Base-by-base conservation (phyloP, 2,329 filamentous ascomycete genomes). In the Kalaharituber pfeilii region DNA sequence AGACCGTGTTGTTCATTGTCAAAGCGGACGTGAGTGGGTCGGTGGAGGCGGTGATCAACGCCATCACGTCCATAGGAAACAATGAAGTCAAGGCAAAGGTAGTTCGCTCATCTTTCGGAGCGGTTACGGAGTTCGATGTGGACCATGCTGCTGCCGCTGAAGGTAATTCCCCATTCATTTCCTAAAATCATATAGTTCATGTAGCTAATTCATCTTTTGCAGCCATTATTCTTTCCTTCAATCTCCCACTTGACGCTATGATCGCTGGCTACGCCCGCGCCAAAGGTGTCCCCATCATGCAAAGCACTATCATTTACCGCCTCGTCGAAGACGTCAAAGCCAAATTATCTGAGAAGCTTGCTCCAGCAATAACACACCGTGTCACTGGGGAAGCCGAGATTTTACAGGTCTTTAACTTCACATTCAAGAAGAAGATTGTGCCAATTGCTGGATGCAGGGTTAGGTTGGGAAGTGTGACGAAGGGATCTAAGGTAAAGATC, bases 11-110 rank as follows among this genome's bases (percentile, higher is more conserved):
- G 63, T 91, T 96, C 68, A 79, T 91, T 56, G 74, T 98, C 70
- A 94, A 93, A 69, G 88, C 82, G 53, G 91, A 98, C 64, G 91
- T 96, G 18, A 84, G 83, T 57, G 91, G 91, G 33, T 96, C 89
- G 0, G 87, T 88, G 0, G 91, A 98, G 71, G 91, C 91, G 2
- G 83, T 96, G 2, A 74, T 81, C 57, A 82, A 85, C 50, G 81
- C 82, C 7, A 75, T 98, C 56, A 72, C 80, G 57, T 79, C 82
- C 56, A 74, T 95, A 59, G 87, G 88, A 59, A 94, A 83, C 69
- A 80, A 86, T 62, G 86, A 96, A 66, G 81, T 95, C 36, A 77
- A 74, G 28, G 77, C 88, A 13, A 78, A 80, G 54, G 74, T 98
- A 56, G 76, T 98, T 30, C 80, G 83, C 22, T 82, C 83, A 2